These are phyloP conservation scores for Cyclotella cryptica DNA, from an alignment of 108 stramenopile species.

Conservation along the genomic window DNA sequence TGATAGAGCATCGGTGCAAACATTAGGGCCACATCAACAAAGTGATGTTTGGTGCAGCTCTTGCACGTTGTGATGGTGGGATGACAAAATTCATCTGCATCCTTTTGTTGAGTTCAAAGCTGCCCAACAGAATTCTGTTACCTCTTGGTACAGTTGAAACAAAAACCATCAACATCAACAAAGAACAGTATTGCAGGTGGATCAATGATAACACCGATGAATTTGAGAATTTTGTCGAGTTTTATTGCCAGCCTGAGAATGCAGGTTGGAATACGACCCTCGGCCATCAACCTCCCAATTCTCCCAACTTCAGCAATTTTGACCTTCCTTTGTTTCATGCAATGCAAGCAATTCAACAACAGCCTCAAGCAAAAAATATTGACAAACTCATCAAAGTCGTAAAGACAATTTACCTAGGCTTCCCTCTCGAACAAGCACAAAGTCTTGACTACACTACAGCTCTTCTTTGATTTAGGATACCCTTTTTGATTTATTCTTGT, in stretches of 20 bases:
- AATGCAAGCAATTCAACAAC: too few relatives aligned
- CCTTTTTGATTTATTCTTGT: too few relatives aligned
- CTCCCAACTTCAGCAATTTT: conserved; percentile 23
- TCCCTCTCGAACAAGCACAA: conserved; percentile 6
- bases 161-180: background rate
- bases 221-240: background rate
- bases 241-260: background rate
- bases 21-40: conserved; percentile 28
- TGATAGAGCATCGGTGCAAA: conserved; percentile 1
- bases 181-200: background rate
- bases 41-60: conserved; percentile 23
- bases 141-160: background rate
- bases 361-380: too few relatives aligned
- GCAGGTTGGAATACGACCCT: conserved; percentile 12
- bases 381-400: conserved; percentile 13
- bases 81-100: conserved; percentile 16
- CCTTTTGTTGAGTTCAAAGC: background rate
- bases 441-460: conserved; percentile 24
- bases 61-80: conserved; percentile 18
- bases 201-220: background rate
- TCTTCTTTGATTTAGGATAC: conserved; percentile 17
- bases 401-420: background rate
- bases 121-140: background rate
- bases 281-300: too few relatives aligned
- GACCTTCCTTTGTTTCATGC: too few relatives aligned